Evolutionary conservation across 2,329 filamentous ascomycete genomes (phyloP), one percentile per base, ranked within the genome.

Genomic region (Hypoxylon sp.): DNA sequence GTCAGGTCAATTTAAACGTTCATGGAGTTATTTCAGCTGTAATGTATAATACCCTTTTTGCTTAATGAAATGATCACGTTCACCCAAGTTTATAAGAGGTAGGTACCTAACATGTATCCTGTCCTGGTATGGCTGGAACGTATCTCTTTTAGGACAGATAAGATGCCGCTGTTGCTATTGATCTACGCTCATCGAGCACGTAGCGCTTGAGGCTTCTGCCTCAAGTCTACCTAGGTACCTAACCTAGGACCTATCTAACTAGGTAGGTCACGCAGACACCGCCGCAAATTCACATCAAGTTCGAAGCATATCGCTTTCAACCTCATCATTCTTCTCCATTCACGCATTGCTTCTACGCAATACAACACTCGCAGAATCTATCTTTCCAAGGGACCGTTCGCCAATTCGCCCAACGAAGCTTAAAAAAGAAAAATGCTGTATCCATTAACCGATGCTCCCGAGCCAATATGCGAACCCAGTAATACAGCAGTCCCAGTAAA

Each of bases 381-480:
- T 28, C 45, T 21, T 23, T 41, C 49, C 49, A 36, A 52, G 52
- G 28, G 19, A 17, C 19, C 60, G 23, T 43, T 21, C 38, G 38
- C 17, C n/a, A 52, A 38, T 21, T 17, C 34, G 32, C 51, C 43
- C 36, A 43, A 56, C n/a, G 10, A 55, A 19, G 14, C n/a, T 21
- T n/a, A n/a, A n/a, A n/a, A n/a, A n/a, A n/a, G n/a, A 43, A 51
- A 38, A 36, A 21, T 36, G n/a, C 36, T 11, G 41, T 62, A 66
- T 65, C 63, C 59, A 46, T 59, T 59, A 49, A 45, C 34, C 46
- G 25, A 63, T 69, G 56, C 34, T 53, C 32, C 25, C 4, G 10
- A 41, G 36, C 30, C 50, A 51, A 57, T 14, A 48, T 50, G 51
- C 60, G 5, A 53, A 49, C 32, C 21, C 49, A 21, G 11, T 38